Base-by-base conservation (phyloP, 257 asterid species). In the Solanum okadae region DNA sequence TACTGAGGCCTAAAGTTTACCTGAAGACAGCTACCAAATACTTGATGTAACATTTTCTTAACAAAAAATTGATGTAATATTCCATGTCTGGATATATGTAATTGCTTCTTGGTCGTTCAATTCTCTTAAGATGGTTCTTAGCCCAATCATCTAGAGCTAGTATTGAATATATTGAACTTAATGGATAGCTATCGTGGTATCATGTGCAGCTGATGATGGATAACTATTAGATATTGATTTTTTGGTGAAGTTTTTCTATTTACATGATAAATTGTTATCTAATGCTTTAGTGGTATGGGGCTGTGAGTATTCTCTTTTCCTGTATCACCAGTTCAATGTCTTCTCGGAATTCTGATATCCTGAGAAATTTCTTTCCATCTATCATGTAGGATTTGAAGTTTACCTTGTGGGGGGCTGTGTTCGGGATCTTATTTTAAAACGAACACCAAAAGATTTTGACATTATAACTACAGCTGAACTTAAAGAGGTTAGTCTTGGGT, bases 331-430 rank as follows among this genome's bases (percentile, higher is more conserved):
- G 70, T 46, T 46, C 40, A 49, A 81, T 44, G 68, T 81, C 29
- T 29, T 49, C 27, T 79, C 29, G 27, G 86, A 81, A 46, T 81
- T 46, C 6, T 18, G 29, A 81, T 49, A 14, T 3, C 68, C 67
- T 49, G 68, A 10, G 63, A 79, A 81, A 49, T 81, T 75, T 46
- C 20, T 81, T 79, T 81, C 68, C 44, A 2, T 81, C 42, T 81
- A 29, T 38, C 42, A 25, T 87, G 83, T 88, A 90, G 91, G 91
- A 77, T 90, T 76, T 85, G 88, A 88, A 18, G 91, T 90, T 86
- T 90, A 90, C 87, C 91, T 90, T 49, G 91, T 90, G 87, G 91
- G 91, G 63, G 91, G 90, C 83, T 90, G 91, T 78, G 91, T 88
- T 88, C 88, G 91, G 86, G 91, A 90, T 85, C 91, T 90, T 85